Conservation (phyloP, 2,329 filamentous ascomycete genomes). For the Emergomyces pasteurianus region DNA sequence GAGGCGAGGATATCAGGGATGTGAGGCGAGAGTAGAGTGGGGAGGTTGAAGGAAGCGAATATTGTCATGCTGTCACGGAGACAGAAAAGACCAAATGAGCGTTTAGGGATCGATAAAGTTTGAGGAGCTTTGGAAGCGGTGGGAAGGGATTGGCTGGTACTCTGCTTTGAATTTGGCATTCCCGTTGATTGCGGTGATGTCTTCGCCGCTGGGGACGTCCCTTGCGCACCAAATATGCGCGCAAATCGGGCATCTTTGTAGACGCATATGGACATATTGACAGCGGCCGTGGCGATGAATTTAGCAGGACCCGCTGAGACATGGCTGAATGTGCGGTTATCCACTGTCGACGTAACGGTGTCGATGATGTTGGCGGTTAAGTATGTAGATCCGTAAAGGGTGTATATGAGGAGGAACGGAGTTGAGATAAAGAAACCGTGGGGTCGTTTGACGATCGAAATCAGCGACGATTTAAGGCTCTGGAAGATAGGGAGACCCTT, state of each 20-base stretch:
- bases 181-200: not conserved
- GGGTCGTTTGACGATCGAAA: constrained; percentile 29
- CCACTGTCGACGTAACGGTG: constrained; percentile 58
- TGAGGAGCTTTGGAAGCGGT: constrained; percentile 7
- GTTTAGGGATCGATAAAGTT: constrained; percentile 45
- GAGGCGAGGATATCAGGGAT: constrained; percentile 44
- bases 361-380: constrained; percentile 79
- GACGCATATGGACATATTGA: constrained; percentile 75
- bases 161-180: not conserved
- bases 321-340: constrained; percentile 41
- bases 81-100: constrained; percentile 68
- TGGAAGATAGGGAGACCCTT: constrained; percentile 31
- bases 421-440: constrained; percentile 35
- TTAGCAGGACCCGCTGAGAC: constrained; percentile 67
- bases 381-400: constrained; percentile 79
- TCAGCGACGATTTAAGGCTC: constrained; percentile 30
- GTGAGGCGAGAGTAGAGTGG: constrained; percentile 60
- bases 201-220: constrained; percentile 1
- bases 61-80: constrained; percentile 77
- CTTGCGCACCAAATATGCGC: constrained; percentile 58
- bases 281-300: constrained; percentile 65
- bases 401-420: constrained; percentile 39
- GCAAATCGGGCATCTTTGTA: constrained; percentile 86
- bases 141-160: constrained; percentile 6
- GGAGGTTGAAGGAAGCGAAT: constrained; percentile 85